phyloP scores from a whole-genome alignment of 2,329 filamentous ascomycete genomes.

The Ophiostoma pallidulum region DNA sequence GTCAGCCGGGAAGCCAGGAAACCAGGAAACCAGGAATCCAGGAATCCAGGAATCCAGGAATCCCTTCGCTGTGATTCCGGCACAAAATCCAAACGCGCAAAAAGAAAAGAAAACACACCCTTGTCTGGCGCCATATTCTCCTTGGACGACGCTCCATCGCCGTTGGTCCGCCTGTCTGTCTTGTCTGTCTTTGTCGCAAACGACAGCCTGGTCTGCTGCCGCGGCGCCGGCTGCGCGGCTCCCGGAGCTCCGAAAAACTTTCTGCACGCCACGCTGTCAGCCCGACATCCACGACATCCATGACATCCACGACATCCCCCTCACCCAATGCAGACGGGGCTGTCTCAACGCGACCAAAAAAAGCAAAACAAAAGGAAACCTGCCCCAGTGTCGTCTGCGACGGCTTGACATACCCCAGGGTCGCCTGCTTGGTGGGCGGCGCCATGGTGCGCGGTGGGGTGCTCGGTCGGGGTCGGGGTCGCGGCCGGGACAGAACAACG shows the following conservation, averaged over 20 bases:
- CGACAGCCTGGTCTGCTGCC: conserved; percentile 68
- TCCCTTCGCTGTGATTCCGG: no score
- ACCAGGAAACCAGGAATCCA: no score
- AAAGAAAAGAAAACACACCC: conserved; percentile 23
- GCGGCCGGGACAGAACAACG: background rate
- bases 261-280: conserved; percentile 37
- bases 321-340: no score
- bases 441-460: conserved; percentile 23
- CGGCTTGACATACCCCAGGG: conserved; percentile 76
- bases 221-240: conserved; percentile 44
- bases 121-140: conserved; percentile 31
- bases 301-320: no score
- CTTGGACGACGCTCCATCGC: conserved; percentile 20
- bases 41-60: no score
- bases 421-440: conserved; percentile 62
- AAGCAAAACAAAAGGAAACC: conserved; percentile 21
- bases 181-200: conserved; percentile 46
- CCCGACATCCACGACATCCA: no score
- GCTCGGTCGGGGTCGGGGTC: no score
- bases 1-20: no score
- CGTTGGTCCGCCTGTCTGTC: conserved; percentile 13
- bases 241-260: conserved; percentile 73
- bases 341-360: no score
- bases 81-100: no score
- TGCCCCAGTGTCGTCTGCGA: conserved; percentile 68